A percentile compares a stretch with the other conserved stretches of the same genome.
Evolutionary conservation across 2,329 filamentous ascomycete genomes (phyloP).

Genomic region (Colletotrichum endophyticum): DNA sequence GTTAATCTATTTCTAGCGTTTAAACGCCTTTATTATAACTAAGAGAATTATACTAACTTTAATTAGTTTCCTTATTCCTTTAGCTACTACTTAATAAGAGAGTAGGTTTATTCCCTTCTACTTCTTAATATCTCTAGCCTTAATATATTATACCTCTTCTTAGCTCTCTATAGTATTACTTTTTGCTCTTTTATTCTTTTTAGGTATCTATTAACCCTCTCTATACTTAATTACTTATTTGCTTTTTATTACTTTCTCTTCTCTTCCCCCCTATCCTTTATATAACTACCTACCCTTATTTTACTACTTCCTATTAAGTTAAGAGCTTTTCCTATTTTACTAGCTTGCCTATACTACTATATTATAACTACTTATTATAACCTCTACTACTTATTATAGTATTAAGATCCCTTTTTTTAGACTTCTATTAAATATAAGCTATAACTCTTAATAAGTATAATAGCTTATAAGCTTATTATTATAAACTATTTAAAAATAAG

Average conservation of each 20-base stretch:
- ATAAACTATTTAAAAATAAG: no score
- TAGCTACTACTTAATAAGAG: neutral
- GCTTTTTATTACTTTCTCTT: neutral
- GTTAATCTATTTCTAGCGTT: no score
- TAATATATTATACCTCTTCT: neutral
- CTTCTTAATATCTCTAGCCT: neutral
- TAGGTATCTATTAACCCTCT: neutral
- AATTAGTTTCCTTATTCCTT: no score
- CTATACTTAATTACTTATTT: neutral
- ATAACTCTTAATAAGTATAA: neutral
- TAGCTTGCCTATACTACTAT: neutral
- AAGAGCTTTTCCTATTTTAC: neutral
- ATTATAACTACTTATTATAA: neutral
- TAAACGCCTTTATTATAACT: no score
- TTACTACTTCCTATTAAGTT: neutral
- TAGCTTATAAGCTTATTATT: neutral
- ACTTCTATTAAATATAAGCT: neutral
- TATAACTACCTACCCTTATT: no score
- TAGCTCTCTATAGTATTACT: neutral
- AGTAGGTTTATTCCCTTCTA: neutral
- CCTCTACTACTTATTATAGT: neutral
- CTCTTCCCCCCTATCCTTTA: neutral
- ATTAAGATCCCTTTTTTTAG: neutral
- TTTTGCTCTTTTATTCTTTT: neutral
- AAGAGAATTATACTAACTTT: no score